Percentiles rank a stretch among this genome's conserved stretches.
Conservation (phyloP, 2,329 filamentous ascomycete species). For the Aspergillus sp. region DNA sequence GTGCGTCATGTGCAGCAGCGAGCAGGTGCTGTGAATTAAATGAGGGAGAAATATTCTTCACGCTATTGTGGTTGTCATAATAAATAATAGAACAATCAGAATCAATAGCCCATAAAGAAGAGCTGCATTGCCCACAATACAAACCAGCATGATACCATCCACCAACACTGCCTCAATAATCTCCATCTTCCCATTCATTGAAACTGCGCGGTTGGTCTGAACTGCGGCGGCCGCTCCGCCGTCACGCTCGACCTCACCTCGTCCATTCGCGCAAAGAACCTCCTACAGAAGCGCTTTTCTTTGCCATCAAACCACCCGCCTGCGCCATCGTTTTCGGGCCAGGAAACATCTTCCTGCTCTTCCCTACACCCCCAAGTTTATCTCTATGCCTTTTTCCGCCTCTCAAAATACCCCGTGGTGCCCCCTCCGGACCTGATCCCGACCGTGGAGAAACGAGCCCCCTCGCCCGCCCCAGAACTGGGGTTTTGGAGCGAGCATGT, state of each 20-base stretch:
- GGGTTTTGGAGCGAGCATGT: slow-evolving; percentile 54
- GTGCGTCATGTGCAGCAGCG: too few species aligned
- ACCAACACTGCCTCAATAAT: too few species aligned
- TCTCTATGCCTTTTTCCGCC: slow-evolving; percentile 30
- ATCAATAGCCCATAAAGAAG: too few species aligned
- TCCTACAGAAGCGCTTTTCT: slow-evolving; percentile 32
- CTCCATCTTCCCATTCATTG: too few species aligned
- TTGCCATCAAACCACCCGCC: slow-evolving; percentile 34
- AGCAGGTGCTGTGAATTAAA: not conserved
- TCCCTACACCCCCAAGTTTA: slow-evolving; percentile 13
- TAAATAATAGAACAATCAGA: too few species aligned
- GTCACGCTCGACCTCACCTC: slow-evolving; percentile 33
- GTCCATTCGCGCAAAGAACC: slow-evolving; percentile 37
- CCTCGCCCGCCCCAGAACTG: slow-evolving; percentile 41
- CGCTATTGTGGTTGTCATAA: too few species aligned
- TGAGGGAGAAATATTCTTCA: too few species aligned
- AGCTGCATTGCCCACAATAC: too few species aligned
- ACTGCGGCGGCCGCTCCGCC: slow-evolving; percentile 26
- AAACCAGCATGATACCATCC: too few species aligned
- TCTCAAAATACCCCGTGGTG: slow-evolving; percentile 17
- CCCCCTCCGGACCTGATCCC: slow-evolving; percentile 27
- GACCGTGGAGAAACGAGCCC: slow-evolving; percentile 42
- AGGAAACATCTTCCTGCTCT: slow-evolving; percentile 23
- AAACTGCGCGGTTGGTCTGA: slow-evolving; percentile 29
- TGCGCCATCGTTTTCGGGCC: slow-evolving; percentile 28